Conservation (phyloP, 2,329 filamentous ascomycete species). For the Colletotrichum sidae region DNA sequence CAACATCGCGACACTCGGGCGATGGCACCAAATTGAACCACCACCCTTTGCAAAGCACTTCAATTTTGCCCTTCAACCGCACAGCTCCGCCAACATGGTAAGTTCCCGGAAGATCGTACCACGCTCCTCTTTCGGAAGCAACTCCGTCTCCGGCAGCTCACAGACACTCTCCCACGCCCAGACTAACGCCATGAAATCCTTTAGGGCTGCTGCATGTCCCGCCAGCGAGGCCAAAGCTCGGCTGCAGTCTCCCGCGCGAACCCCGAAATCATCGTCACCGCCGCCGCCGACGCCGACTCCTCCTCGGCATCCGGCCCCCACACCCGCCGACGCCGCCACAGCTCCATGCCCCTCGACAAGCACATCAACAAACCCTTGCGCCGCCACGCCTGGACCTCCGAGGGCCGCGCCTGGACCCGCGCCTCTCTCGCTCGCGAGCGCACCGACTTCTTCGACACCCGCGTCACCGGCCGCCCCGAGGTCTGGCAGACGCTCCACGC, state of each 20-base stretch:
- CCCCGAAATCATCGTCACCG: slow-evolving; percentile 52
- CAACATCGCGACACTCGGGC: slow-evolving; percentile 14
- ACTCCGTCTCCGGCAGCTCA: slow-evolving; percentile 2
- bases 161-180: background rate
- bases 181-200: slow-evolving; percentile 8
- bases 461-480: slow-evolving; percentile 81
- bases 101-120: background rate
- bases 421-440: slow-evolving; percentile 76
- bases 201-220: slow-evolving; percentile 71
- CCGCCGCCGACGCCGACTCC: slow-evolving; percentile 40
- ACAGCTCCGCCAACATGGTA: slow-evolving; percentile 22
- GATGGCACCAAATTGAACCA: slow-evolving; percentile 21
- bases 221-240: slow-evolving; percentile 62
- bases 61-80: background rate
- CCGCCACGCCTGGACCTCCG: slow-evolving; percentile 73
- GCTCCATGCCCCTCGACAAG: slow-evolving; percentile 62
- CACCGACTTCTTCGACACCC: slow-evolving; percentile 88
- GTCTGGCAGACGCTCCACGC: slow-evolving; percentile 82
- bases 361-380: slow-evolving; percentile 79
- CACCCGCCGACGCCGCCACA: slow-evolving; percentile 47
- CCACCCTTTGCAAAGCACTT: slow-evolving; percentile 4
- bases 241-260: slow-evolving; percentile 67
- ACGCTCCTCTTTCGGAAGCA: background rate
- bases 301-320: slow-evolving; percentile 35
- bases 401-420: slow-evolving; percentile 76